Evolutionary conservation across 495 filamentous ascomycete genomes (phyloP).

Genomic region (Pyronema domesticum): DNA sequence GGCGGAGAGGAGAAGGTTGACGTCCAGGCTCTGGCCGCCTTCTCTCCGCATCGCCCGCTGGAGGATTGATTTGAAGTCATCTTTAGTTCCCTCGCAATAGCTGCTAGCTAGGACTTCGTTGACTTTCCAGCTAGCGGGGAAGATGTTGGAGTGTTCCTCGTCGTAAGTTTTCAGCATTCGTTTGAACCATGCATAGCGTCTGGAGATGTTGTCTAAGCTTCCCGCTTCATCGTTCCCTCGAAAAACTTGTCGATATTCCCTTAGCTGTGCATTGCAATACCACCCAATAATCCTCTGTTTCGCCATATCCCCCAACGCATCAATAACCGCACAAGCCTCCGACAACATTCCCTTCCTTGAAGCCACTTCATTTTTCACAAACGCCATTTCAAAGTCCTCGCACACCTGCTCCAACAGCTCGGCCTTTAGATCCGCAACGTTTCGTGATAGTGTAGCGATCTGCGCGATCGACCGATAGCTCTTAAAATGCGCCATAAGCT

Average conservation of each 20-base stretch:
- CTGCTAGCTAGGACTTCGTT: constrained; percentile 79
- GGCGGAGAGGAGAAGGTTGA: constrained; percentile 78
- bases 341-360: constrained; percentile 50
- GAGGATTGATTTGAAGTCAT: constrained; percentile 87
- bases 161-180: constrained; percentile 93
- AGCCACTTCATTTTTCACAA: constrained; percentile 72
- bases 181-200: constrained; percentile 90
- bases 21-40: constrained; percentile 71
- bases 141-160: constrained; percentile 76
- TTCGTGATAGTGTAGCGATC: constrained; percentile 81
- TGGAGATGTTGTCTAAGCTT: constrained; percentile 88
- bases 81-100: constrained; percentile 85
- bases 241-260: constrained; percentile 92
- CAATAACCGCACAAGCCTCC: constrained; percentile 85
- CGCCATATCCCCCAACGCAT: constrained; percentile 83
- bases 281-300: constrained; percentile 69
- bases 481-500: constrained; percentile 98
- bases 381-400: constrained; percentile 91
- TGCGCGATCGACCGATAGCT: constrained; percentile 95
- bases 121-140: constrained; percentile 75
- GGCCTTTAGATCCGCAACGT: constrained; percentile 84
- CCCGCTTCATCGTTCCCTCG: constrained; percentile 87
- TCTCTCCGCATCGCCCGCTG: constrained; percentile 61
- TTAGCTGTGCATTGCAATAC: constrained; percentile 95
- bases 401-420: constrained; percentile 93